phyloP scores from a whole-genome alignment of 73 alveolate genomes.

The Paramecium primaurelia region DNA sequence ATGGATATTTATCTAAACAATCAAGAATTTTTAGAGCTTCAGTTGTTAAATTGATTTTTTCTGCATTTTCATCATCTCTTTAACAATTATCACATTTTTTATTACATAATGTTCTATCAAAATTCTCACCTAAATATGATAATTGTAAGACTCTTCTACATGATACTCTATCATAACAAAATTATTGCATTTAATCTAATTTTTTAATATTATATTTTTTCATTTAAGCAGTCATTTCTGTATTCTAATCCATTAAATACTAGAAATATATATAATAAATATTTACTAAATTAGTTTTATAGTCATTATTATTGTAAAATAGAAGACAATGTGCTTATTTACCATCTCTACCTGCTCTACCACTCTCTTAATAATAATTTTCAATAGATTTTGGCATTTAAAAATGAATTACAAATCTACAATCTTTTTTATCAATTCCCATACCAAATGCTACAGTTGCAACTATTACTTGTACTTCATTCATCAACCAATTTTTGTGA shows the following conservation, averaged over 20 bases:
- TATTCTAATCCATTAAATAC: background rate
- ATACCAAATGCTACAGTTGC: conserved; percentile 99
- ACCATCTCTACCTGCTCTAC: conserved; percentile 76
- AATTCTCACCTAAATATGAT: conserved; percentile 63
- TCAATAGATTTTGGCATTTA: conserved; percentile 95
- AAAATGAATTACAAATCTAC: conserved; percentile 97
- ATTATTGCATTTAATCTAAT: background rate
- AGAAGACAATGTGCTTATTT: conserved; percentile 62
- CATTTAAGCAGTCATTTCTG: background rate
- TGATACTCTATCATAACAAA: conserved; percentile 22
- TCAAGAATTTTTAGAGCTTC: background rate
- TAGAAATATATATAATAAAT: background rate
- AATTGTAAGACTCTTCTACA: conserved; percentile 66
- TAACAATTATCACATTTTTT: conserved; percentile 56
- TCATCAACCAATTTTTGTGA: conserved; percentile 90
- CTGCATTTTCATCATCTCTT: conserved; percentile 17
- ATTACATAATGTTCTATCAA: conserved; percentile 47
- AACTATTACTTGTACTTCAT: conserved; percentile 92
- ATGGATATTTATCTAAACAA: background rate
- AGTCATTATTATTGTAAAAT: conserved; percentile 34
- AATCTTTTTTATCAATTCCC: conserved; percentile 99
- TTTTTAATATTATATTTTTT: conserved; percentile 23
- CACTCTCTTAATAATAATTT: conserved; percentile 68
- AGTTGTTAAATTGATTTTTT: background rate
- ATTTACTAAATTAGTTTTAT: background rate